Conservation (phyloP, 257 asterid genomes). For the Mentha longifolia region DNA sequence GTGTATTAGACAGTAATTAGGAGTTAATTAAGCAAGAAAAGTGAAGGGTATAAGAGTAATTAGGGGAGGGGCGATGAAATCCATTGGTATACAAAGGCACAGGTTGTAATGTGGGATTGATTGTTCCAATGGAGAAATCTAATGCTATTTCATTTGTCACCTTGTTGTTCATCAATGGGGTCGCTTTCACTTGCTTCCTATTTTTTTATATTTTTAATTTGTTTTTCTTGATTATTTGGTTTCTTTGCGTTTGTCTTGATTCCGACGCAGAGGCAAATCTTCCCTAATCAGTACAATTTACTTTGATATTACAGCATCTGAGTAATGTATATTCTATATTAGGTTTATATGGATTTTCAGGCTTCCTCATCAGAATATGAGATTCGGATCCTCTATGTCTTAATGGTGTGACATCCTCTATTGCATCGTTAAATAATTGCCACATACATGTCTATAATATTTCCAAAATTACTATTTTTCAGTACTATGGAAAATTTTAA, state of each 20-base stretch:
- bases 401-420: too few species aligned
- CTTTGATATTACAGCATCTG: too few species aligned
- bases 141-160: not conserved
- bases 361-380: too few species aligned
- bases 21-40: not conserved
- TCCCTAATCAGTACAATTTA: too few species aligned
- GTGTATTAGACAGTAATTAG: not conserved
- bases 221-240: too few species aligned
- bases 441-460: too few species aligned
- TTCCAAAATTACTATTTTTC: too few species aligned
- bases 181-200: not conserved
- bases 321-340: too few species aligned
- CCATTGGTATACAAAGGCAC: conserved; percentile 20
- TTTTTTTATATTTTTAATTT: not conserved
- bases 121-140: conserved; percentile 38
- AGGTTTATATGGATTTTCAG: too few species aligned
- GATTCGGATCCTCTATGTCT: too few species aligned
- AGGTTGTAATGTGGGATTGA: conserved; percentile 32
- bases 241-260: not conserved
- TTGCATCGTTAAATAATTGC: too few species aligned
- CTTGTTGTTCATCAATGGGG: not conserved
- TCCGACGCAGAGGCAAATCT: not conserved
- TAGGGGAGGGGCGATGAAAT: conserved; percentile 33
- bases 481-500: too few species aligned
- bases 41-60: conserved; percentile 24